These are phyloP conservation scores for Reticulascus tulasneorum DNA, from an alignment of 2,329 filamentous ascomycete genomes.

Conservation along the genomic window DNA sequence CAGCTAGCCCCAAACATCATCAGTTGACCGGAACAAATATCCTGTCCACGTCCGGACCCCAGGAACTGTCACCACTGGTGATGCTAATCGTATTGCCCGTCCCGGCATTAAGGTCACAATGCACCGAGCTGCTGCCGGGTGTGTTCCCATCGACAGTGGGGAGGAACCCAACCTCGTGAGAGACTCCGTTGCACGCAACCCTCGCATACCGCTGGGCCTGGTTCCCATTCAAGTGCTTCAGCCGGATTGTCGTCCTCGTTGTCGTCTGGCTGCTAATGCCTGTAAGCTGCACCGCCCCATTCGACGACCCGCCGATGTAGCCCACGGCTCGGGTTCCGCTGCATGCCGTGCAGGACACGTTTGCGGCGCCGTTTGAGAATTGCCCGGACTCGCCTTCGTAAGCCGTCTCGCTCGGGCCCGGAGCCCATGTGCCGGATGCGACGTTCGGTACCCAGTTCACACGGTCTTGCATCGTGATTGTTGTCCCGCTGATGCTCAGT, in stretches of 20 bases:
- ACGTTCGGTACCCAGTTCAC: constrained; percentile 53
- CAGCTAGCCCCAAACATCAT: neutral
- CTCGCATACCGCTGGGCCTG: constrained; percentile 46
- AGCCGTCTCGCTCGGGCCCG: constrained; percentile 39
- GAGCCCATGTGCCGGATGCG: constrained; percentile 36
- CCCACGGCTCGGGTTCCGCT: constrained; percentile 47
- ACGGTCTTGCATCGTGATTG: constrained; percentile 45
- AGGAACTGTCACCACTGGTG: constrained; percentile 29
- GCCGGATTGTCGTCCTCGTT: constrained; percentile 46
- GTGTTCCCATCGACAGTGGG: constrained; percentile 39
- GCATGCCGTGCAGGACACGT: constrained; percentile 47
- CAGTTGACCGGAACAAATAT: constrained; percentile 43
- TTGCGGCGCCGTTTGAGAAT: constrained; percentile 41
- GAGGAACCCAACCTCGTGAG: constrained; percentile 50
- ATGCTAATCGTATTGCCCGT: constrained; percentile 44
- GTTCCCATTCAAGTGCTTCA: constrained; percentile 56
- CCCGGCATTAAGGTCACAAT: constrained; percentile 45
- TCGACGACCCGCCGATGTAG: constrained; percentile 47
- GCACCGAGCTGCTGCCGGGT: constrained; percentile 40
- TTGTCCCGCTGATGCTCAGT: constrained; percentile 47
- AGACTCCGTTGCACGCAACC: constrained; percentile 52
- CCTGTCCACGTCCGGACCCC: constrained; percentile 50
- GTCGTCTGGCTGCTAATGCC: constrained; percentile 38
- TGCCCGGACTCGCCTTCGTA: constrained; percentile 49
- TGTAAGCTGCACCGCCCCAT: constrained; percentile 43